phyloP scores from a whole-genome alignment of 73 alveolate genomes.

The Tetrahymena malaccensis region DNA sequence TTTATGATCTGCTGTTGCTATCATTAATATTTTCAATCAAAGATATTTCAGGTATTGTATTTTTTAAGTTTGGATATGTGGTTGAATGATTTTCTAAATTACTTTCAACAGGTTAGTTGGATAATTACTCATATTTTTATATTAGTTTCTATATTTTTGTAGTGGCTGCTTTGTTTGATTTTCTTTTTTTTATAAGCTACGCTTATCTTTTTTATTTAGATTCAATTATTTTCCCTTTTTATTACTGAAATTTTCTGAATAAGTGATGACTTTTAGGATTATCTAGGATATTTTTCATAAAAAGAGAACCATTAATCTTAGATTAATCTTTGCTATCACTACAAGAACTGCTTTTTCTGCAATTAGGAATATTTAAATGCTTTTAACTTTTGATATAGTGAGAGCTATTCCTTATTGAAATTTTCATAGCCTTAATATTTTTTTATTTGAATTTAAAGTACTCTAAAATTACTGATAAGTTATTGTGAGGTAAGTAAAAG shows the following conservation, averaged over 20 bases:
- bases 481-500: background rate
- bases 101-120: background rate
- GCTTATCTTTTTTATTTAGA: background rate
- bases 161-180: background rate
- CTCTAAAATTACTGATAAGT: background rate
- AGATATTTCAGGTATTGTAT: background rate
- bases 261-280: background rate
- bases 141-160: background rate
- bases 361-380: background rate
- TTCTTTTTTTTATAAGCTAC: background rate
- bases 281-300: background rate
- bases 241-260: background rate
- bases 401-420: background rate
- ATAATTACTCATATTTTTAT: background rate
- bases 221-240: background rate
- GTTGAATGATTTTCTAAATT: background rate
- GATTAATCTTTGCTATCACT: background rate
- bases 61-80: background rate
- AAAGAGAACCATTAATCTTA: background rate
- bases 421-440: background rate
- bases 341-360: background rate
- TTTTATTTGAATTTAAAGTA: background rate
- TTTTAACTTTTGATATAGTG: background rate
- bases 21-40: background rate
- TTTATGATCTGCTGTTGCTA: background rate